Base-by-base conservation (phyloP, 2,329 filamentous ascomycete species). In the Trichoderma sp. region DNA sequence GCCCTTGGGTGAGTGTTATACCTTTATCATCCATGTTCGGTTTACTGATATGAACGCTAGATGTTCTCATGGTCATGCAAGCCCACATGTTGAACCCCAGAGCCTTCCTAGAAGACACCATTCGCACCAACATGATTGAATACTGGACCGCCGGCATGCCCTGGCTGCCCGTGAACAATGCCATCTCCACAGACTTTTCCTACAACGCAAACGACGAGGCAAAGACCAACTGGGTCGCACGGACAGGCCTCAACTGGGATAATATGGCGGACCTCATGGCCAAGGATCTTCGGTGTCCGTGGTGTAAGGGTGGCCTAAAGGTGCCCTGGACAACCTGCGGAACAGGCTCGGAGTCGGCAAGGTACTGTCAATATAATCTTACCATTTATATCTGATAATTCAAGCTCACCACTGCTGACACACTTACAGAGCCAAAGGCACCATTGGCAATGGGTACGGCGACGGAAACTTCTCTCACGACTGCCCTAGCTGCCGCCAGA, bases 61-160 rank as follows among this genome's bases (percentile, higher is more conserved):
- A 94, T 78, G 87, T 94, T 1, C 78, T 94, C 26, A 91, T 94
- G 90, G 89, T 94, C 0, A 92, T 90, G 89, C 92, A 95, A 77
- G 82, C 90, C 0, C 91, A 92, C 75, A 90, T 92, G 87, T 85
- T 95, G 2, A 94, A 94, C 73, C 92, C 92, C 0, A 83, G 90
- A 51, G 83, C 81, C n/a, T 94, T 89, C 75, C 84, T 93, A 4
- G 91, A 94, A 74, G 92, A 95, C 75, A 89, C 88, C 74, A 81
- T 93, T 67, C 84, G 90, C 8, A 79, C 82, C 34, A 87, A 86
- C 0, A 72, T 83, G 2, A 81, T 83, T 68, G 81, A 85, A 39
- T 77, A 86, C 2, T 94, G 91, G 89, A 80, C 81, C 2, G 83
- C 84, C 1, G 86, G 87, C 0, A 83, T 95, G 71, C 92, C 91